Evolutionary conservation across 2,329 filamentous ascomycete species (phyloP), one percentile per base, ranked within the genome.

Genomic region (Hypoxylon sp.): DNA sequence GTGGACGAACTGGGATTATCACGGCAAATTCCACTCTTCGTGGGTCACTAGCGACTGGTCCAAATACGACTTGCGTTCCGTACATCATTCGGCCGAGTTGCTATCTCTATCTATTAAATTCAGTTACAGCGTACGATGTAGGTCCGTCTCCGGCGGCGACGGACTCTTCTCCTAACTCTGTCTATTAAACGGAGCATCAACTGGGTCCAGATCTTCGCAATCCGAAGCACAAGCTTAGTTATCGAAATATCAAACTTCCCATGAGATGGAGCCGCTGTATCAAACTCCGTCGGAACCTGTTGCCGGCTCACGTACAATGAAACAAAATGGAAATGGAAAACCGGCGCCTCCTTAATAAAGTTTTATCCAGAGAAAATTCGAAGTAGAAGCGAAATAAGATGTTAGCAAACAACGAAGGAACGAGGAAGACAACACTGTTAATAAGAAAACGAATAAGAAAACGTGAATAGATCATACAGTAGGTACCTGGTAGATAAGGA

Each of bases 81-180:
- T 44, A 44, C 40, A 44, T 22, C 40, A 44, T 20, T 44, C 40
- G 40, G 40, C 40, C 40, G 40, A 44, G 40, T 44, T 22, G 40
- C 40, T 17, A n/a, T 44, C 17, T n/a, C 17, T 44, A 3, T 27
- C 25, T 27, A 27, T 27, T n/a, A 17, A 17, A 42, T 42, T 42
- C 2, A n/a, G 5, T 17, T 17, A 7, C 35, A 37, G 11, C 14
- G 5, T 40, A 17, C 33, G 33, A 13, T 14, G 33, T 2, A 13
- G 33, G 3, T 10, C 13, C 13, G 33, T 5, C 33, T 8, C 10
- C 33, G 6, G 31, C 31, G 33, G 33, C 33, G 11, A 13, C 33
- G 11, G 33, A 14, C 14, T 40, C 14, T 17, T n/a, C n/a, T 42
- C 40, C n/a, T 42, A 42, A 17, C 40, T 44, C 1, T 11, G 6